Evolutionary conservation across 2,329 filamentous ascomycete species (phyloP), one percentile per base, ranked within the genome.

Genomic region (Bipolaris cookei): DNA sequence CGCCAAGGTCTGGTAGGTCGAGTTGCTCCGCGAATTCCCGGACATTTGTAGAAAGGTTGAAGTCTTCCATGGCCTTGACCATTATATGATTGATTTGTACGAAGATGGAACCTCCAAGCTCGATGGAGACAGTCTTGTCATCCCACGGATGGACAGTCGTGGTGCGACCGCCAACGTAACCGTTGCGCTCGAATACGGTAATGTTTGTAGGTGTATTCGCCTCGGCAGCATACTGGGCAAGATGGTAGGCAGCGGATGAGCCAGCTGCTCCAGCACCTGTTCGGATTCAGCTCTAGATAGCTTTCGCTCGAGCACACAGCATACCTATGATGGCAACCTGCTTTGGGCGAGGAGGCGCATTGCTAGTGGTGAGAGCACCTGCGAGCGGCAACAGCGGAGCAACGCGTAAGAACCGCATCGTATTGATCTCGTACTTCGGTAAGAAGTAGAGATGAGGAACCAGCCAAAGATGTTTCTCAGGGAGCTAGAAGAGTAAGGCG

Each of bases 61-160:
- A 92, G 13, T 85, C 82, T 30, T 84, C 78, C 6, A 86, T 87
- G 0, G 92, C 90, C 52, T 90, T 88, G 67, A 88, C 86, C 37
- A 99, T 83, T 68, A 96, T 97, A 37, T 87, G 81, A 71, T 98
- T 99, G 41, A 90, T 85, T 46, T 89, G 76, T 42, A 98, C 91
- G 72, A 98, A 99, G 67, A 98, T 97, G 59, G 90, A 94, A 10
- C 90, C 95, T 14, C 95, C 95, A 1, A 98, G 82, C 75, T 99
- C 95, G 34, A 97, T 84, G 1, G 90, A 89, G 37, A 88, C 80
- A 0, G 79, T 62, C 1, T 87, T 81, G 66, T 94, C 83, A 62
- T 86, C 83, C 72, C 90, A 94, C 2, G 87, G 88, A 68, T 92
- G 81, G 16, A 97, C 89, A 0, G 93, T 98, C 28, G 93, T 90